A percentile compares a stretch with the other conserved stretches of the same genome.
phyloP scores from a whole-genome alignment of 257 asterid genomes.

The Solanum lycopersicoides region DNA sequence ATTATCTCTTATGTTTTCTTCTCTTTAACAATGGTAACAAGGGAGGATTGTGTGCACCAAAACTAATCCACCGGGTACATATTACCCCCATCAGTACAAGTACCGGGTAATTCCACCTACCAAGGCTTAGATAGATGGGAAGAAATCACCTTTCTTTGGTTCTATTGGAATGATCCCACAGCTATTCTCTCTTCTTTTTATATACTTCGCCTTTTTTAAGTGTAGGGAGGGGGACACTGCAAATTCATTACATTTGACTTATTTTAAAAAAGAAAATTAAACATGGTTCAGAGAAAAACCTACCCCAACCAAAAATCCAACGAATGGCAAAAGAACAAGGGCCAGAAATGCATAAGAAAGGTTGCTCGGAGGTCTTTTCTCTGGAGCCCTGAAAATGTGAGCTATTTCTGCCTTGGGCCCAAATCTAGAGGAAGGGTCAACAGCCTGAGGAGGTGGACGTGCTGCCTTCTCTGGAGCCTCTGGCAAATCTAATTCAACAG shows the following conservation, averaged over 20 bases:
- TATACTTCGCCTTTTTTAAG: not conserved
- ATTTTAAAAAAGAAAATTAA: not conserved
- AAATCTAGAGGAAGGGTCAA: constrained; percentile 61
- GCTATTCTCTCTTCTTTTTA: not conserved
- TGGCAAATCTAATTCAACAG: constrained; percentile 76
- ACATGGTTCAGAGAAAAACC: not conserved
- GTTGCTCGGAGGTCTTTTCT: constrained; percentile 70
- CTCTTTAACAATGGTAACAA: not conserved
- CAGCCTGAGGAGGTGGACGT: constrained; percentile 78
- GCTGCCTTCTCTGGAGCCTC: constrained; percentile 87
- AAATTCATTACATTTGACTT: not conserved
- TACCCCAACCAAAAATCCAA: constrained; percentile 93
- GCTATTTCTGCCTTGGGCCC: constrained; percentile 87
- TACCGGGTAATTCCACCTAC: not conserved
- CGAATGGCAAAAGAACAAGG: constrained; percentile 62
- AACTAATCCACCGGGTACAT: not conserved
- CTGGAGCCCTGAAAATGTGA: constrained; percentile 88
- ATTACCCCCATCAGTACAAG: not conserved
- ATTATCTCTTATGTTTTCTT: not conserved
- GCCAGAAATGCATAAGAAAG: constrained; percentile 77
- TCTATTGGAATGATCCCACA: not conserved
- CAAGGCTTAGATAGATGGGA: not conserved
- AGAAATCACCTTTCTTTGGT: not conserved
- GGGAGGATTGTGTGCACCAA: too few relatives aligned
- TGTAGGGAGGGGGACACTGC: not conserved